Percentiles rank a stretch among this genome's conserved stretches.
These are phyloP conservation scores for Aristolochia californica DNA, from an alignment of 164 flowering plant species.

Conservation along the genomic window DNA sequence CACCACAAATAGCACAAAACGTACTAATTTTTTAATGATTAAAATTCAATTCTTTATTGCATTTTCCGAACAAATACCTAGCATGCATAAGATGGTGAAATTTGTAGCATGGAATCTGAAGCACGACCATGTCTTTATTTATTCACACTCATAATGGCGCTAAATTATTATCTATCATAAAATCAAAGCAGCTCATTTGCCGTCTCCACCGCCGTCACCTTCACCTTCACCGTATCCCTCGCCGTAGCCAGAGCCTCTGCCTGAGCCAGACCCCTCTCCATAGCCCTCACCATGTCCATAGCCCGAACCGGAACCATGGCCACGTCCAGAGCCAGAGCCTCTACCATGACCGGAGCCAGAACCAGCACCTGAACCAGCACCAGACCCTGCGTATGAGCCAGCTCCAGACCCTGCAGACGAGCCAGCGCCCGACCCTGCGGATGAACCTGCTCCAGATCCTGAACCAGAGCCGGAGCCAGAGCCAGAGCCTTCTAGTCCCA, in stretches of 20 bases:
- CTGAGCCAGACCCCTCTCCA: not conserved
- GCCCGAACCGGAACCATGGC: conserved; percentile 1
- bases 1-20: no score
- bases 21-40: no score
- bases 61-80: no score
- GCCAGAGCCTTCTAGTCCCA: conserved; percentile 7
- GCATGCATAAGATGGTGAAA: no score
- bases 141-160: not conserved
- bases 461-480: conserved; percentile 1
- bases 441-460: conserved; percentile 1
- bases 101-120: no score
- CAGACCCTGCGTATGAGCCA: conserved; percentile 1
- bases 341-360: conserved; percentile 2
- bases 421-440: conserved; percentile 5
- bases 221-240: conserved; percentile 1
- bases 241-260: not conserved
- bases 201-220: not conserved
- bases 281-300: conserved; percentile 4
- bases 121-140: no score
- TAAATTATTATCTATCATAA: not conserved
- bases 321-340: not conserved
- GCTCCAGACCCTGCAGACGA: not conserved
- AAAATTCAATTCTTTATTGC: no score
- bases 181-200: not conserved
- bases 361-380: conserved; percentile 3